Evolutionary conservation across 192 early-diverging fungal genomes (phyloP).

Genomic region (Paraglomus brasilianum): DNA sequence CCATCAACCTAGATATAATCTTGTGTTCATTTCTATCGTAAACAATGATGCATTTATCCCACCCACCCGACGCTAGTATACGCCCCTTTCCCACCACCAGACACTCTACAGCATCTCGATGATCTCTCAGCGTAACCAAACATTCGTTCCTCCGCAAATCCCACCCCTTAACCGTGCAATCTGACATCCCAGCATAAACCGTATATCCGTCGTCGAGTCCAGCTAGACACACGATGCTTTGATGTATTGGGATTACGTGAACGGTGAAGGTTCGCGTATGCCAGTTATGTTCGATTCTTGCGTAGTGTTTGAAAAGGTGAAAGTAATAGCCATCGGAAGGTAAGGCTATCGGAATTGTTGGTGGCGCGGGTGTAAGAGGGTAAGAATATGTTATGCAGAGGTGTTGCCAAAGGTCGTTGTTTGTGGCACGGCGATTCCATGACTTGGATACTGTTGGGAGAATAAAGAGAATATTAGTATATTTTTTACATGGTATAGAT

Average conservation of each 20-base stretch:
- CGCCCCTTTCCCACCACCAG: not conserved
- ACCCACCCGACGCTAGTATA: conserved; percentile 9
- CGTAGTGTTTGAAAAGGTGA: conserved; percentile 13
- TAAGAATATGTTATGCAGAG: not conserved
- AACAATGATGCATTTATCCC: conserved; percentile 18
- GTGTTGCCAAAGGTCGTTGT: conserved; percentile 20
- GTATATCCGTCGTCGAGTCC: conserved; percentile 5
- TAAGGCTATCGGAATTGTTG: not conserved
- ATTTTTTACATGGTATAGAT: too few species aligned
- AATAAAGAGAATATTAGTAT: too few species aligned
- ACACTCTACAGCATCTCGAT: conserved; percentile 8
- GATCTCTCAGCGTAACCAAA: not conserved
- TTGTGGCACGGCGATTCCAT: conserved; percentile 16
- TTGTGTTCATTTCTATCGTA: conserved; percentile 8
- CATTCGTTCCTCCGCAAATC: not conserved
- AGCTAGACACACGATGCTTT: conserved; percentile 6
- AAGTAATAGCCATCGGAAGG: conserved; percentile 4
- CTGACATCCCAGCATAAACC: conserved; percentile 14
- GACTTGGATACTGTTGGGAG: conserved; percentile 4
- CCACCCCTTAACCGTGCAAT: conserved; percentile 16
- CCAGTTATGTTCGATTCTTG: not conserved
- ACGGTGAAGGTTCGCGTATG: not conserved
- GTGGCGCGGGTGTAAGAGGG: not conserved
- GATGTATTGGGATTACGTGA: not conserved
- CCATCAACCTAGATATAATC: conserved; percentile 1